phyloP scores from a whole-genome alignment of 805 yeast species.

The Kodamaea kakaduensis region DNA sequence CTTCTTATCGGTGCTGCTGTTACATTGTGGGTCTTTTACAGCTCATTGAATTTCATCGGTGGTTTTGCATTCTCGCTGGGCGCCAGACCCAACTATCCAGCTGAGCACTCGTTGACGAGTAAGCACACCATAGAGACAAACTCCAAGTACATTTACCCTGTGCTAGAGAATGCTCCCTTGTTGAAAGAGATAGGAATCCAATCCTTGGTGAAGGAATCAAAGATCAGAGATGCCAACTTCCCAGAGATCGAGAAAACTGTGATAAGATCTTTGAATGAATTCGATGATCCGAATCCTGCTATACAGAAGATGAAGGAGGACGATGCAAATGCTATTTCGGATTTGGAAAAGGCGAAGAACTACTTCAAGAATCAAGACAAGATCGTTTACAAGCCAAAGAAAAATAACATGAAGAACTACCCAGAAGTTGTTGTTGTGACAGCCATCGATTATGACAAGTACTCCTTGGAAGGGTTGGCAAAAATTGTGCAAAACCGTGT shows the following conservation, averaged over 20 bases:
- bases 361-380: constrained; percentile 65
- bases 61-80: constrained; percentile 4
- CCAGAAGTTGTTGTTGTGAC: constrained; percentile 78
- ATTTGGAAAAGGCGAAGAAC: constrained; percentile 45
- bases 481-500: constrained; percentile 80
- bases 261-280: constrained; percentile 37
- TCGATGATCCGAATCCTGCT: constrained; percentile 39
- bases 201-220: constrained; percentile 46
- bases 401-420: constrained; percentile 24
- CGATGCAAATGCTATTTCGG: constrained; percentile 43
- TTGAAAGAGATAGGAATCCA: constrained; percentile 54
- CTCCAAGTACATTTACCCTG: constrained; percentile 62
- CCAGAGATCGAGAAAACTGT: constrained; percentile 35
- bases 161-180: constrained; percentile 63
- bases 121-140: constrained; percentile 38
- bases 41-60: constrained; percentile 17
- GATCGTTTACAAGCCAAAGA: constrained; percentile 41
- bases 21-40: constrained; percentile 20
- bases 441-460: constrained; percentile 69
- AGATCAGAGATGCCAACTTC: constrained; percentile 43
- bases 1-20: constrained; percentile 13
- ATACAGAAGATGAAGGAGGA: constrained; percentile 40
- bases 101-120: constrained; percentile 32
- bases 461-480: constrained; percentile 55
- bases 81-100: constrained; percentile 21